Evolutionary conservation across 1,139 yeast genomes (phyloP).

Genomic region (Suhomyces taliae): DNA sequence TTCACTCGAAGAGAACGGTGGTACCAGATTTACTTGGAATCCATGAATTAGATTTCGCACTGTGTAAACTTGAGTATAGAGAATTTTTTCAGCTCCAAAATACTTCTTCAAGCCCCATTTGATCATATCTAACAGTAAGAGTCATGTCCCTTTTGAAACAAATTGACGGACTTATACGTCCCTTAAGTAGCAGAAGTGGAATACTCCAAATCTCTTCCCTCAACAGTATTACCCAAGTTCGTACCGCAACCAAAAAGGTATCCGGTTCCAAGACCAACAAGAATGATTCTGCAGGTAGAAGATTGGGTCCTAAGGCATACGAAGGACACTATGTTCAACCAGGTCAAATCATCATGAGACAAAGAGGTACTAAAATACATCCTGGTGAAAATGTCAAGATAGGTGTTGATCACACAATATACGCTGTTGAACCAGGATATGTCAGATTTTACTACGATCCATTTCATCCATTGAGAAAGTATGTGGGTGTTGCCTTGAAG

Average conservation of each 20-base stretch:
- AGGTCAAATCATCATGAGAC: conserved; percentile 93
- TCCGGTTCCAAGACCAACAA: conserved; percentile 92
- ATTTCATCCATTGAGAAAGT: conserved; percentile 91
- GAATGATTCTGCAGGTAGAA: conserved; percentile 93
- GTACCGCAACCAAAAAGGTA: conserved; percentile 91
- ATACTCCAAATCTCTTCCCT: conserved; percentile 16
- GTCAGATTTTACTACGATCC: conserved; percentile 93
- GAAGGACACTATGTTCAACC: conserved; percentile 68
- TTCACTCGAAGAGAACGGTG: background rate
- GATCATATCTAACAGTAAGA: background rate
- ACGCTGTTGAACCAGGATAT: conserved; percentile 88
- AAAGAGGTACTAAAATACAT: conserved; percentile 93
- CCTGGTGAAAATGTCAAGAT: conserved; percentile 93
- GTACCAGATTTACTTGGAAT: background rate
- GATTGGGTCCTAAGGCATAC: conserved; percentile 86
- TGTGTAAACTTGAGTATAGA: conserved; percentile 8
- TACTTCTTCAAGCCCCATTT: background rate
- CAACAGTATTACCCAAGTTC: conserved; percentile 47
- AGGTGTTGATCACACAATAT: conserved; percentile 92
- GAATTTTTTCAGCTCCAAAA: conserved; percentile 5
- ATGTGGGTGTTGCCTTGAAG: conserved; percentile 81
- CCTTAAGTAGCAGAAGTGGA: conserved; percentile 1
- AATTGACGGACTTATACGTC: conserved; percentile 7
- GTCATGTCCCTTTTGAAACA: conserved; percentile 9
- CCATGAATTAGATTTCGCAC: background rate